These are phyloP conservation scores for Cladorrhinum sp. DNA, from an alignment of 2,329 filamentous ascomycete species.

Conservation along the genomic window DNA sequence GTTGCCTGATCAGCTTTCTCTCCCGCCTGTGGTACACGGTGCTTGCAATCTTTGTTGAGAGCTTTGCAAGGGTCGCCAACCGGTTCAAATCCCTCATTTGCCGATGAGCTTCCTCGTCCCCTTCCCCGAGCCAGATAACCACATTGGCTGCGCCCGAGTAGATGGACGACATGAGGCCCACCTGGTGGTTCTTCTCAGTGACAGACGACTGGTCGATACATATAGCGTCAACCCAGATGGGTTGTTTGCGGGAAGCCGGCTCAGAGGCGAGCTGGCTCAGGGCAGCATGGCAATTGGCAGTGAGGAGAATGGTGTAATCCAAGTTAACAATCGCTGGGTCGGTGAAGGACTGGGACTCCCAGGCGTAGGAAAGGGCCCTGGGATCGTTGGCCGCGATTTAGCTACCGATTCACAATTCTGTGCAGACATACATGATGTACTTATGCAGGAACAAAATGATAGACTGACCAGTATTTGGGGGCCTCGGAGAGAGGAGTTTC, in stretches of 20 bases:
- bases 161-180: slow-evolving; percentile 22
- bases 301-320: neutral
- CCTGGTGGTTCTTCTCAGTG: slow-evolving; percentile 17
- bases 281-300: neutral
- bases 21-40: neutral
- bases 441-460: no score
- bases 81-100: neutral
- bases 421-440: no score
- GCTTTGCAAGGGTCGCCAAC: neutral
- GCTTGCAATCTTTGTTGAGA: neutral
- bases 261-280: neutral
- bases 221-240: slow-evolving; percentile 35
- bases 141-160: slow-evolving; percentile 17
- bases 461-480: neutral
- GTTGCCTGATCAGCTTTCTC: neutral
- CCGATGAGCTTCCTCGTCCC: neutral
- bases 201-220: slow-evolving; percentile 23
- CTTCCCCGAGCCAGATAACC: slow-evolving; percentile 19
- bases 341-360: neutral
- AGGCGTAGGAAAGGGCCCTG: neutral
- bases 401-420: no score
- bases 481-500: neutral
- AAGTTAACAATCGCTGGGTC: neutral
- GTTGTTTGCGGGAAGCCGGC: neutral
- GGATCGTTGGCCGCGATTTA: no score